phyloP scores from a whole-genome alignment of 768 basidiomycete genomes.

The Amanita phalloides region DNA sequence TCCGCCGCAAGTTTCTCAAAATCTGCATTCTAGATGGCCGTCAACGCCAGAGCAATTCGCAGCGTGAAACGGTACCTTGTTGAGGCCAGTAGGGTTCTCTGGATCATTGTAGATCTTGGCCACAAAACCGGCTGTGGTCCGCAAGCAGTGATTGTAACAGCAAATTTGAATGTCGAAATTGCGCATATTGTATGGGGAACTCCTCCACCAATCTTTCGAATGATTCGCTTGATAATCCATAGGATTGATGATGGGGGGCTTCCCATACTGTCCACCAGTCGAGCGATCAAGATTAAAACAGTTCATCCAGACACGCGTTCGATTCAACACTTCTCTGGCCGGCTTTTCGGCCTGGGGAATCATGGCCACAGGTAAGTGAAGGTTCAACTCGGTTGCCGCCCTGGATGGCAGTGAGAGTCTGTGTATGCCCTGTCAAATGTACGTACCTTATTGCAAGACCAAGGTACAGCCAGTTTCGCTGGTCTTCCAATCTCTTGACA shows the following conservation, averaged over 20 bases:
- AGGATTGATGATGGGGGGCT: slow-evolving; percentile 69
- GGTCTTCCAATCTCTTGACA: slow-evolving; percentile 77
- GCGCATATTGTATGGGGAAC: slow-evolving; percentile 54
- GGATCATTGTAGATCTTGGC: slow-evolving; percentile 65
- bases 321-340: slow-evolving; percentile 80
- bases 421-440: not conserved
- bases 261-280: slow-evolving; percentile 81
- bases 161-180: slow-evolving; percentile 76
- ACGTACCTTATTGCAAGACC: slow-evolving; percentile 76
- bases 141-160: slow-evolving; percentile 67
- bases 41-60: not conserved
- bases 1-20: slow-evolving; percentile 54
- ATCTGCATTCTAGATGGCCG: slow-evolving; percentile 38
- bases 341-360: slow-evolving; percentile 72
- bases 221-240: slow-evolving; percentile 68
- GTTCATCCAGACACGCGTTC: slow-evolving; percentile 83
- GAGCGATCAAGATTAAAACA: slow-evolving; percentile 90
- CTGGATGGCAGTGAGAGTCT: slow-evolving; percentile 25
- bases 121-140: slow-evolving; percentile 49
- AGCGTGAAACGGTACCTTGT: slow-evolving; percentile 38
- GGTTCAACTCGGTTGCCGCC: slow-evolving; percentile 81
- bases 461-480: slow-evolving; percentile 82
- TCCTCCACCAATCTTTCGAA: slow-evolving; percentile 60
- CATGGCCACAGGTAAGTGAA: slow-evolving; percentile 67
- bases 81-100: slow-evolving; percentile 61